Evolutionary conservation across 306 rosid genomes (phyloP), one percentile per base, ranked within the genome.

Genomic region (Gastrolobium villosum): DNA sequence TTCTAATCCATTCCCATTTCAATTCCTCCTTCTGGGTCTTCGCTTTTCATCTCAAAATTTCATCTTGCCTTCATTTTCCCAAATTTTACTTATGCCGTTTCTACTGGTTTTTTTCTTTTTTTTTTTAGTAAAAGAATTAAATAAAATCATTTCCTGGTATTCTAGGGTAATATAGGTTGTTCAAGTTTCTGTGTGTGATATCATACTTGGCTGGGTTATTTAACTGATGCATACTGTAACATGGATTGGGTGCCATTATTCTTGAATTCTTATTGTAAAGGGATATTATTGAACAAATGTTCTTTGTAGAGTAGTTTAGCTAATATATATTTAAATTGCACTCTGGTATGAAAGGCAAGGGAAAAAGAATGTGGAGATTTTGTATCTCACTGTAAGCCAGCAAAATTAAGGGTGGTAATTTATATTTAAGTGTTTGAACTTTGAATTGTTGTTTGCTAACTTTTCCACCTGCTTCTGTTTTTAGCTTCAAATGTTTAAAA

Each of bases 1-100:
- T 71, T 30, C 43, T 52, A 34, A 37, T 46, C 37, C 41, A 3
- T 20, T 55, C 82, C 60, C 80, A 20, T 59, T 72, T 56, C 66
- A 50, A 20, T 60, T 78, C 46, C 40, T 39, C 15, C 60, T 63
- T 70, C 30, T 48, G 62, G 65, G 68, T 74, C 3, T 70, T 39
- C 48, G 20, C 1, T 54, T 57, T 71, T 20, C 32, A 11, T 76
- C 4, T 46, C 77, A 43, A 64, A 75, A 76, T 72, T 15, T 32
- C 45, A 71, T 45, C 49, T 75, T 65, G 28, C 37, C 4, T 30
- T 41, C 31, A 7, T 1, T 63, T 63, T 20, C 11, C 4, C 14
- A 36, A 6, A 7, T 39, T 52, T 70, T 46, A 3, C 4, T 39
- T 14, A 3, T 10, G 5, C 36, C 55, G 15, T 46, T 48, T 71